A percentile compares a stretch with the other conserved stretches of the same genome.
phyloP scores from a whole-genome alignment of 768 basidiomycete species.

The Pisolithus marmoratus region DNA sequence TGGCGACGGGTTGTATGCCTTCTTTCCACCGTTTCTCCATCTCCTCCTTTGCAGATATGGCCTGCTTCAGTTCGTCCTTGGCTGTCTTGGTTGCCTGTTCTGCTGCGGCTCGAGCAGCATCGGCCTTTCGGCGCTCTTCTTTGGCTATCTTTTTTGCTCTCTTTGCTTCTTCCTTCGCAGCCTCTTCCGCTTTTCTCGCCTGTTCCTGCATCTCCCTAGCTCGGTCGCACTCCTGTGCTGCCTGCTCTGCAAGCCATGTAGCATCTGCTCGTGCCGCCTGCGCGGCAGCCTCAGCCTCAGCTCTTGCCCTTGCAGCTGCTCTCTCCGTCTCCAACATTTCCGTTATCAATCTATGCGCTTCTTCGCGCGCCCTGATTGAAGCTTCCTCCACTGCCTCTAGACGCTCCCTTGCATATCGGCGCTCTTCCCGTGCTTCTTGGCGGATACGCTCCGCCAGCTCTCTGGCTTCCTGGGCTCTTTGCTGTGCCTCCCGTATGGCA shows the following conservation, averaged over 20 bases:
- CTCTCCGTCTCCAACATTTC: slow-evolving; percentile 6
- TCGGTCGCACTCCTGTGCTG: slow-evolving; percentile 12
- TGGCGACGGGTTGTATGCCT: too few species aligned
- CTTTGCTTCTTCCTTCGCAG: too few species aligned
- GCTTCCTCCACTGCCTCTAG: slow-evolving; percentile 8
- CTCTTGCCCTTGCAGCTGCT: background rate
- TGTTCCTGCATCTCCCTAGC: slow-evolving; percentile 11
- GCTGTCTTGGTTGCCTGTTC: slow-evolving; percentile 9
- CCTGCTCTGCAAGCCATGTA: slow-evolving; percentile 4
- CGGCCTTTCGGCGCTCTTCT: too few species aligned
- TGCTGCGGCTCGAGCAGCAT: slow-evolving; percentile 7
- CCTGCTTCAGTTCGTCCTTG: background rate
- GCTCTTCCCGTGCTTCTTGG: slow-evolving; percentile 4
- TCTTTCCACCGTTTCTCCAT: slow-evolving; percentile 14
- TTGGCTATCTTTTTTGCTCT: too few species aligned
- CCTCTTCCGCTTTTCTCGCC: too few species aligned
- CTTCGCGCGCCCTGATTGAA: slow-evolving; percentile 6
- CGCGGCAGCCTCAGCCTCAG: slow-evolving; percentile 4
- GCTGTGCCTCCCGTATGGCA: slow-evolving; percentile 2
- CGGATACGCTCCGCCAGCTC: background rate
- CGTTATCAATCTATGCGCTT: slow-evolving; percentile 1
- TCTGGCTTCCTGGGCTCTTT: slow-evolving; percentile 1
- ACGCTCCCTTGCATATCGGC: background rate
- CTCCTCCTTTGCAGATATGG: slow-evolving; percentile 6
- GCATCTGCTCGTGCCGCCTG: slow-evolving; percentile 5